Evolutionary conservation across 495 filamentous ascomycete species (phyloP), one percentile per base, ranked within the genome.

Genomic region (Aeminium ludgeri): DNA sequence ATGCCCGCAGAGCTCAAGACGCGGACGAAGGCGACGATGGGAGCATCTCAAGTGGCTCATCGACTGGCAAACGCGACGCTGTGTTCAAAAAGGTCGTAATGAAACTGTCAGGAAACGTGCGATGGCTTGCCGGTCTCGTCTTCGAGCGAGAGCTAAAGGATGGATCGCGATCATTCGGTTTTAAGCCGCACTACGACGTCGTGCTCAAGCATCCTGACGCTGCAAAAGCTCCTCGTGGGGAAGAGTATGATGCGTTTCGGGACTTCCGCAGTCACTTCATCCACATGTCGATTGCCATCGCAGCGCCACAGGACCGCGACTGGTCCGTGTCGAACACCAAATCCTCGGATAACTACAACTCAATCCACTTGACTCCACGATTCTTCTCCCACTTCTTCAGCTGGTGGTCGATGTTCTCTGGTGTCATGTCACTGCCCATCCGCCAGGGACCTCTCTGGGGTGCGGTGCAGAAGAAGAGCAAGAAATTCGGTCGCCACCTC

Each of bases 351-450:
- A 94, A 85, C 58, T 96, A 96, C 62, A 97, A 97, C 48, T 79
- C 86, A 0, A 80, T 93, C 3, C 91, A 97, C 57, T 66, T 96
- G 34, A 86, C 76, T 8, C 89, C 89, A 6, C 76, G 86, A 6
- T 93, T 96, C 67, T 97, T 97, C 56, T 93, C 86, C 1, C 89
- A 96, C 53, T 97, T 97, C 64, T 96, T 86, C 62, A 77, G 79
- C 50, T 97, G 89, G 89, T 96, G 86, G 87, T 82, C 80, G 10
- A 72, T 96, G 45, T 97, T 97, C 61, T 83, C 83, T 6, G 87
- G 87, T 0, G 79, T 82, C 11, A 86, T 97, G 78, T 89, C 89
- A 10, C 72, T 97, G 19, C 89, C 89, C 19, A 79, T 97, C 41
- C 80, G 89, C 0, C 89, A 97, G 59, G 89, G 89, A 7, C 69